Base-by-base conservation (phyloP, 2,329 filamentous ascomycete genomes). In the Fusarium nematophilum region DNA sequence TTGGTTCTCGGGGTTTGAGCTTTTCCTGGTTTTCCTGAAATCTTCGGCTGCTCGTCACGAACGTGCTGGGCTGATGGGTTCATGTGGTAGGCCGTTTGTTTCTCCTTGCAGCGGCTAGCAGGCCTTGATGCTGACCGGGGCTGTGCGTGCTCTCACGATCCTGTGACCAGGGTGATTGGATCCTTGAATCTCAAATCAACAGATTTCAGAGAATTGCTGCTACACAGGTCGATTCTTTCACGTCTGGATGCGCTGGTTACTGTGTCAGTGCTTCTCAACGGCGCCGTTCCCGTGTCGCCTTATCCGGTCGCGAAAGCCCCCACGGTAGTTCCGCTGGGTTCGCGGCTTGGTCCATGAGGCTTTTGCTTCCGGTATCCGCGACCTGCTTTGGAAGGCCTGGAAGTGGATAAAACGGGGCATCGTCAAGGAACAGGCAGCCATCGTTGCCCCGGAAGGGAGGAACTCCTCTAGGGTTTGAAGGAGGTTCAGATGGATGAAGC, bases 61-160 rank as follows among this genome's bases (percentile, higher is more conserved):
- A 21, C 21, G 13, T n/a, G 15, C 37, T 23, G 37, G 18, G 29
- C n/a, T n/a, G n/a, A n/a, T n/a, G n/a, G n/a, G 42, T 47, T 26
- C 25, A 51, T 51, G 37, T 43, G 47, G 47, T 33, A 33, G 18
- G 27, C 37, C 30, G 38, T 51, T 50, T 50, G 45, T 52, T 50
- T 57, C 55, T 63, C 52, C 61, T 55, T 59, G 58, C 52, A 64
- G 63, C 50, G 50, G 42, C 25, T 48, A 63, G 42, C 44, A 40
- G 60, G 29, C 42, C n/a, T 51, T 52, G 25, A 42, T 50, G 27
- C 33, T 29, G 27, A 36, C 34, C 40, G 26, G 36, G 46, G 49
- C 21, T 25, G 49, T 48, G 53, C 58, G 45, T 56, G 48, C 46
- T 45, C 51, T 50, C 39, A 40, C 39, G 36, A 42, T 61, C 56